A percentile compares a stretch with the other conserved stretches of the same genome.
Conservation (phyloP, 345 rosid species). For the Moricandia moricandioides region DNA sequence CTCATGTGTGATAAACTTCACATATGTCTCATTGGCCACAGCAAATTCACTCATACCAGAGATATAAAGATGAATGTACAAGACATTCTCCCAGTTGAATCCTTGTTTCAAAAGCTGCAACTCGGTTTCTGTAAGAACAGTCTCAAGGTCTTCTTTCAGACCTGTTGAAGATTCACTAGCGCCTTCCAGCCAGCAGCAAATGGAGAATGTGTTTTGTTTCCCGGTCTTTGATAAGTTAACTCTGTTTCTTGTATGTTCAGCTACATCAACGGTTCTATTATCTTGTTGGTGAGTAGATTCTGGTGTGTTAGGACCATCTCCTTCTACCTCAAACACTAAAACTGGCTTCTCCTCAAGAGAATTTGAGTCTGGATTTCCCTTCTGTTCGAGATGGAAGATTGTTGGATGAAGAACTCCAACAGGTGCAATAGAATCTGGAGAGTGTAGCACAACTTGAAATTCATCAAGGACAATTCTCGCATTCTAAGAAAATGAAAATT, state of each 20-base stretch:
- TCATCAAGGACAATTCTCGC: constrained; percentile 84
- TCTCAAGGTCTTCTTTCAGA: constrained; percentile 64
- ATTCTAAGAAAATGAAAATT: constrained; percentile 43
- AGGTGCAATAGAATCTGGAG: constrained; percentile 87
- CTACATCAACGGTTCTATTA: constrained; percentile 38
- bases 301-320: constrained; percentile 39
- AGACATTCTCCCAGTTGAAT: constrained; percentile 73
- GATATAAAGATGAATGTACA: constrained; percentile 84
- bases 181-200: constrained; percentile 83
- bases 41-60: constrained; percentile 82
- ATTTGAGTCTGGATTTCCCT: constrained; percentile 38
- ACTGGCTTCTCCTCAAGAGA: constrained; percentile 32
- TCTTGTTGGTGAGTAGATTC: constrained; percentile 35
- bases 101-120: constrained; percentile 53
- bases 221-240: constrained; percentile 51
- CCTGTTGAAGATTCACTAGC: constrained; percentile 48
- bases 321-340: constrained; percentile 64
- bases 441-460: constrained; percentile 69
- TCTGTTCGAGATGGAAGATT: constrained; percentile 69
- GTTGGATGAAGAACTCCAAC: constrained; percentile 87
- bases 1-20: constrained; percentile 79
- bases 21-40: constrained; percentile 79
- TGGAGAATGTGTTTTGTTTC: constrained; percentile 57
- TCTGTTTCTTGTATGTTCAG: constrained; percentile 41
- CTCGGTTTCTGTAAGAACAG: constrained; percentile 59